phyloP scores from a whole-genome alignment of 306 rosid genomes.

The Astragalus glycyphyllos region DNA sequence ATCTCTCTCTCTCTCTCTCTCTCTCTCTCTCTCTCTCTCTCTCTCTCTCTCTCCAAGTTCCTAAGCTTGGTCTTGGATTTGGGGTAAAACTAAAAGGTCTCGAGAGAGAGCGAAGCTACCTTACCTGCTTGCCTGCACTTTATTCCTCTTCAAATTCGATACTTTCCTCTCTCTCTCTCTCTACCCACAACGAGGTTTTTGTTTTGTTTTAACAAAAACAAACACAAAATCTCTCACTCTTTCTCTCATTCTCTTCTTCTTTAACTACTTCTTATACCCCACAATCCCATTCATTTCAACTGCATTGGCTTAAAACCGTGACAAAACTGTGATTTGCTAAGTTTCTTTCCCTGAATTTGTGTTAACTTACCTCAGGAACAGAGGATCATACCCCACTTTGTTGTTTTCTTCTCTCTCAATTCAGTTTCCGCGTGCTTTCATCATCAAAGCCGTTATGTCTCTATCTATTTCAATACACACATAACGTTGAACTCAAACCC shows the following conservation, averaged over 20 bases:
- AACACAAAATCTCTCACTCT: slow-evolving; percentile 44
- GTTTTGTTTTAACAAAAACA: slow-evolving; percentile 32
- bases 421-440: slow-evolving; percentile 30
- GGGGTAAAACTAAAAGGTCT: slow-evolving; percentile 68
- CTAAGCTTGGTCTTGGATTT: slow-evolving; percentile 77
- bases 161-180: slow-evolving; percentile 54
- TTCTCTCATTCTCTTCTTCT: slow-evolving; percentile 48
- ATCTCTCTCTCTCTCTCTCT: slow-evolving; percentile 32
- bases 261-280: slow-evolving; percentile 54
- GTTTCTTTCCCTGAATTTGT: slow-evolving; percentile 21
- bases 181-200: slow-evolving; percentile 68
- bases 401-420: slow-evolving; percentile 30
- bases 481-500: slow-evolving; percentile 23
- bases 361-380: slow-evolving; percentile 17
- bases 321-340: slow-evolving; percentile 46
- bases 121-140: slow-evolving; percentile 51
- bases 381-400: slow-evolving; percentile 36
- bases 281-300: slow-evolving; percentile 46
- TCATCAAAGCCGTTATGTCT: slow-evolving; percentile 24
- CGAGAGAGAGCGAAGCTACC: slow-evolving; percentile 47
- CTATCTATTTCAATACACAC: slow-evolving; percentile 9
- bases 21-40: slow-evolving; percentile 30
- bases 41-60: slow-evolving; percentile 49
- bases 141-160: slow-evolving; percentile 70
- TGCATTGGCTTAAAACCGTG: slow-evolving; percentile 49